Base-by-base conservation (phyloP, 2,329 filamentous ascomycete species). In the Fusarium veterinarium region DNA sequence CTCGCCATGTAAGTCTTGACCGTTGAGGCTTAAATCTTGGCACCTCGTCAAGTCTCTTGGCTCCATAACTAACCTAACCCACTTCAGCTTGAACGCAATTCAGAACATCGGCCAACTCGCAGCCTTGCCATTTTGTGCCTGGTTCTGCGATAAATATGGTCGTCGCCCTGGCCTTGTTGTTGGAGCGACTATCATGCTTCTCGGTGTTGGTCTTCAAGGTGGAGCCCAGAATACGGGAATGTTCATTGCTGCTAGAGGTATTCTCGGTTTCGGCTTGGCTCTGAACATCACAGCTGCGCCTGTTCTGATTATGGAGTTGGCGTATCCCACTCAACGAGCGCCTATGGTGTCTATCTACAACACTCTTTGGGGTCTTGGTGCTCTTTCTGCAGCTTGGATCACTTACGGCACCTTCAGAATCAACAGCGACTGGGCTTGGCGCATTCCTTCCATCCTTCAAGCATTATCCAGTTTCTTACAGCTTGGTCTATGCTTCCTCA, bases 281-380 rank as follows among this genome's bases (percentile, higher is more conserved):
- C 3, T 67, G 28, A 67, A 67, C 20, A 67, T 67, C 9, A 67
- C 64, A 23, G 64, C 64, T 5, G 64, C 64, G 0, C 64, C 64
- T 10, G 62, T 67, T 5, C 13, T 67, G 3, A 67, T 67, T 11
- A 67, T 67, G 62, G 64, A 67, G 16, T 13, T 67, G 14, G 64
- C 64, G 3, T 67, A 67, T 8, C 64, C 64, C 20, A 67, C 64
- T 33, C 64, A 67, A 1, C 25, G 64, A 30, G 64, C 62, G 8
- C 64, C 64, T 4, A 67, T 67, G 64, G 64, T 67, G 8, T 67
- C 64, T 1, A 67, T 67, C 20, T 67, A 67, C 52, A 67, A 67
- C 19, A 67, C 62, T 6, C 62, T 67, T 14, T 67, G 62, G 64
- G 62, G 62, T 4, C 13, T 67, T 7, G 64, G 64, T 5, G 64